A percentile compares a stretch with the other conserved stretches of the same genome.
Evolutionary conservation across 352 stramenopile genomes (phyloP).

Genomic region (Saprolegnia parasitica): DNA sequence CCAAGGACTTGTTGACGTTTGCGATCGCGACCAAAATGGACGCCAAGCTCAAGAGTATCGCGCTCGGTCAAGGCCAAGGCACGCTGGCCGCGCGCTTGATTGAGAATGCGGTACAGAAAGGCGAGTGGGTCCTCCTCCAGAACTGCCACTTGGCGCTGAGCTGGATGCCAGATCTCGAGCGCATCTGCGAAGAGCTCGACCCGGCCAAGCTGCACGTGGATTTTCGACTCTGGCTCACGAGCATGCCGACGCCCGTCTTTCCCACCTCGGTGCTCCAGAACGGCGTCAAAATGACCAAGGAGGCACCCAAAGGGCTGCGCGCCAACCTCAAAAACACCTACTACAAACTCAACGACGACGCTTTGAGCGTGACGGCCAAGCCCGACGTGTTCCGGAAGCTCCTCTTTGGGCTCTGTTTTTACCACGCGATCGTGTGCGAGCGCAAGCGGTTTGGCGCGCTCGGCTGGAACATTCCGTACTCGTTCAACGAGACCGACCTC

Average conservation of each 20-base stretch:
- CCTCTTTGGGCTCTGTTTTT: conserved; percentile 90
- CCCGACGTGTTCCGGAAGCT: conserved; percentile 90
- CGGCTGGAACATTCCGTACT: conserved; percentile 96
- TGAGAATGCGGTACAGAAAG: conserved; percentile 34
- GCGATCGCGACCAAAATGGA: conserved; percentile 35
- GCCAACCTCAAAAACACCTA: conserved; percentile 93
- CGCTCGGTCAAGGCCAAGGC: conserved; percentile 37
- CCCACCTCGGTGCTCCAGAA: conserved; percentile 93
- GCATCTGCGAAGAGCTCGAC: conserved; percentile 52
- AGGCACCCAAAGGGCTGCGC: conserved; percentile 90
- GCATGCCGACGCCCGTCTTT: conserved; percentile 57
- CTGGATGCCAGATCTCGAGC: conserved; percentile 69
- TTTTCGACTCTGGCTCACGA: conserved; percentile 78
- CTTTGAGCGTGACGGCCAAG: conserved; percentile 79
- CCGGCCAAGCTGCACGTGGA: conserved; percentile 55
- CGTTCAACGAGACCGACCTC: conserved; percentile 96
- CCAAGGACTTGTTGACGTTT: conserved; percentile 38
- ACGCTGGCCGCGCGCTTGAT: conserved; percentile 30
- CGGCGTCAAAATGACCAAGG: conserved; percentile 96
- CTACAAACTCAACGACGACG: conserved; percentile 90
- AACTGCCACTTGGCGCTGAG: conserved; percentile 57
- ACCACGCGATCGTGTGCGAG: conserved; percentile 90
- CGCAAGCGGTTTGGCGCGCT: conserved; percentile 92
- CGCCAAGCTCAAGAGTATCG: conserved; percentile 37
- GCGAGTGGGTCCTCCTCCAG: conserved; percentile 68